Conservation (phyloP, 345 rosid species). For the Brassica carinata region DNA sequence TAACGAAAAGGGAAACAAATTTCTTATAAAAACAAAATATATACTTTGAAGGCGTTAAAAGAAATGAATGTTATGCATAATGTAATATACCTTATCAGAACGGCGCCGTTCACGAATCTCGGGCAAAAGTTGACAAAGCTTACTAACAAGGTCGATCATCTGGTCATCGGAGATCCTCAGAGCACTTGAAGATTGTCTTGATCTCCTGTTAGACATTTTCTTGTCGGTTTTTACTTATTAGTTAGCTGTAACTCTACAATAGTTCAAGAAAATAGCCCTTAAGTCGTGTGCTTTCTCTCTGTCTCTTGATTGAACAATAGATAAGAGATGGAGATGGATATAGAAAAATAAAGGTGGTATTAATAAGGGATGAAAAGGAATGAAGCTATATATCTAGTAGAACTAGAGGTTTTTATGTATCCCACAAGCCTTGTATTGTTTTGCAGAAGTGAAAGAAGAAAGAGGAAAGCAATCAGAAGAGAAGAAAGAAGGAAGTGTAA, state of each 20-base stretch:
- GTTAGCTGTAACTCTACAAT: constrained; percentile 18
- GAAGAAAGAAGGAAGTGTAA: constrained; percentile 13
- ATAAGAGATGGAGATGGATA: not conserved
- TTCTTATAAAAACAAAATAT: not conserved
- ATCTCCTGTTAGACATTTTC: constrained; percentile 78
- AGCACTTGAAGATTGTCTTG: constrained; percentile 57
- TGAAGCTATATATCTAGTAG: not conserved
- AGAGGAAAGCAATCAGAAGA: not conserved
- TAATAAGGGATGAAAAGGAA: not conserved
- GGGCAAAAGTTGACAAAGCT: constrained; percentile 80
- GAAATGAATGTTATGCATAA: not conserved
- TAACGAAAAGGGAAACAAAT: not conserved
- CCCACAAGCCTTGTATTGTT: not conserved
- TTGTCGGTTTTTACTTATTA: not conserved
- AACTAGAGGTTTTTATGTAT: not conserved
- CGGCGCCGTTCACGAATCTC: constrained; percentile 66
- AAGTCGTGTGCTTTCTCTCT: constrained; percentile 1
- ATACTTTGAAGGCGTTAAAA: not conserved
- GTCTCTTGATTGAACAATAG: not conserved
- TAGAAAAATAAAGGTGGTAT: not conserved
- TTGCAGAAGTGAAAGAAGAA: not conserved
- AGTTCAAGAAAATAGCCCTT: constrained; percentile 5
- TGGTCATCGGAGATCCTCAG: constrained; percentile 73
- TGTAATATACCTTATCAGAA: constrained; percentile 60
- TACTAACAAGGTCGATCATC: constrained; percentile 71